These are phyloP conservation scores for Pyricularia pennisetigena DNA, from an alignment of 2,329 filamentous ascomycete genomes.

Conservation along the genomic window DNA sequence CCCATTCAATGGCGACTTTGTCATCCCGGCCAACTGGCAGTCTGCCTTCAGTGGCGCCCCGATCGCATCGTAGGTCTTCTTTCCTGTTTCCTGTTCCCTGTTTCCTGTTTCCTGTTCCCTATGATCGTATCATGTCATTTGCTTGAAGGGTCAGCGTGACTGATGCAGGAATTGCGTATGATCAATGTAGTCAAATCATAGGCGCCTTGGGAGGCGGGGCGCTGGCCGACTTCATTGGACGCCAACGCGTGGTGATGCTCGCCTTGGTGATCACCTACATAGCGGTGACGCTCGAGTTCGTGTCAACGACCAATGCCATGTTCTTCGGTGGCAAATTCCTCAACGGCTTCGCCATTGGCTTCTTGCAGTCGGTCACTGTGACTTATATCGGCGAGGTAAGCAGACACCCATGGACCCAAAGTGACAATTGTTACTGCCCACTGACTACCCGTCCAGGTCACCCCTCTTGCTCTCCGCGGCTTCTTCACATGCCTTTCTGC, in stretches of 20 bases:
- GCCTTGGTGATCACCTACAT: constrained; percentile 20
- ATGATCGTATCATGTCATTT: neutral
- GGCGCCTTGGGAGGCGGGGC: constrained; percentile 20
- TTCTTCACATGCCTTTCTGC: constrained; percentile 12
- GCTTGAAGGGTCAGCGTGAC: neutral
- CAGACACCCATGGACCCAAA: neutral
- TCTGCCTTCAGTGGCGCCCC: constrained; percentile 26
- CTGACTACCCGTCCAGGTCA: constrained; percentile 5
- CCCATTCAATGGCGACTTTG: constrained; percentile 22
- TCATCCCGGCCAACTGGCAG: constrained; percentile 25
- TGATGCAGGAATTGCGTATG: neutral
- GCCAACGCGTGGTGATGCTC: constrained; percentile 18
- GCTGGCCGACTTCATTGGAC: constrained; percentile 23
- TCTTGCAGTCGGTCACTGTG: constrained; percentile 8
- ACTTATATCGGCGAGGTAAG: constrained; percentile 13
- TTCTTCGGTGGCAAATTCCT: constrained; percentile 28
- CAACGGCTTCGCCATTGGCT: constrained; percentile 21
- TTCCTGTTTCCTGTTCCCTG: neutral
- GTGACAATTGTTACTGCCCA: neutral
- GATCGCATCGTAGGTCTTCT: constrained; percentile 15
- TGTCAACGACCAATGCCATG: constrained; percentile 22
- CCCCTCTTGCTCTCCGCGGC: constrained; percentile 15
- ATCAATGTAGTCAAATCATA: constrained; percentile 10
- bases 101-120: neutral
- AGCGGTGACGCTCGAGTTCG: constrained; percentile 23